Percentiles rank a stretch among this genome's conserved stretches.
Conservation (phyloP, 768 basidiomycete species). For the Lentinula lateritia region DNA sequence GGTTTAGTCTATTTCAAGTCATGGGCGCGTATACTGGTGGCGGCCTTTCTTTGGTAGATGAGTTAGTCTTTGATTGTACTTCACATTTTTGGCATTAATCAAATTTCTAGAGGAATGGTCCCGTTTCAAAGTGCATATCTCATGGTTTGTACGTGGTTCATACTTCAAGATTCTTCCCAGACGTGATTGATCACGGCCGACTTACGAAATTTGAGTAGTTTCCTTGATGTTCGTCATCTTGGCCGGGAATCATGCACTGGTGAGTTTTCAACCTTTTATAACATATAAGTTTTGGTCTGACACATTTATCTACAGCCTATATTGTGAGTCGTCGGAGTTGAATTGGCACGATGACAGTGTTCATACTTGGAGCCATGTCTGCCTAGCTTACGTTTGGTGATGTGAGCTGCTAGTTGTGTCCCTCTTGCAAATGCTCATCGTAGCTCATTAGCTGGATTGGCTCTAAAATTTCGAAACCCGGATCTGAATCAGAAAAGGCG, state of each 20-base stretch:
- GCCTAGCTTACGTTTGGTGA: constrained; percentile 50
- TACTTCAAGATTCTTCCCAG: not conserved
- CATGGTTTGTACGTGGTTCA: constrained; percentile 43
- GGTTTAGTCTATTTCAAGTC: constrained; percentile 40
- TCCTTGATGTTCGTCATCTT: constrained; percentile 57
- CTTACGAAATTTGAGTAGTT: constrained; percentile 23
- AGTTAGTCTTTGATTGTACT: constrained; percentile 23
- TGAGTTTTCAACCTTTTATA: constrained; percentile 29
- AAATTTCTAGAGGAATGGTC: constrained; percentile 47
- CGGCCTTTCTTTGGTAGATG: constrained; percentile 64
- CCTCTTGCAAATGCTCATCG: not conserved
- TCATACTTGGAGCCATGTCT: not conserved
- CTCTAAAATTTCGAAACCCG: constrained; percentile 39
- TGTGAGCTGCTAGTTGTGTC: constrained; percentile 34
- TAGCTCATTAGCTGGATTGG: constrained; percentile 48
- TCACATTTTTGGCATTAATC: not conserved
- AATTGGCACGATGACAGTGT: not conserved
- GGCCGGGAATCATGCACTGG: constrained; percentile 74
- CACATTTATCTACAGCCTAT: constrained; percentile 36
- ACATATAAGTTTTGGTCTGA: not conserved
- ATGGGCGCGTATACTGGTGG: constrained; percentile 58
- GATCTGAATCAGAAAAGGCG: constrained; percentile 44
- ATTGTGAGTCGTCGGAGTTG: constrained; percentile 37
- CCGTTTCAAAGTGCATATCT: constrained; percentile 64
- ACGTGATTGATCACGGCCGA: not conserved